phyloP scores from a whole-genome alignment of 768 basidiomycete genomes.

The Austroboletus eburneus region DNA sequence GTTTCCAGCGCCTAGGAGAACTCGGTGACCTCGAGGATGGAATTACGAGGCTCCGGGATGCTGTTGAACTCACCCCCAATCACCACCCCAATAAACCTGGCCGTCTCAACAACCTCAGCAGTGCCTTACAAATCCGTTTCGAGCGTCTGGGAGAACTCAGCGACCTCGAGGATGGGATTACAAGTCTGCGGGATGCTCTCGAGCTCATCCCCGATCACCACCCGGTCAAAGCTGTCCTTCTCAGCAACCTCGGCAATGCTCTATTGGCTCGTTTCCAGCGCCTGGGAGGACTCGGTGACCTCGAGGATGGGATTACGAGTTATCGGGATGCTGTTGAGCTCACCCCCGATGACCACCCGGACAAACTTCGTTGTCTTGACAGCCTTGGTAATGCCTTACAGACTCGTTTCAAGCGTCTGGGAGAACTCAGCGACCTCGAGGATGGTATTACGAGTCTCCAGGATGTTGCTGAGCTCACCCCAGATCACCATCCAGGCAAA shows the following conservation, averaged over 20 bases:
- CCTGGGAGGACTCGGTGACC: slow-evolving; percentile 6
- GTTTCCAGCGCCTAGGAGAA: background rate
- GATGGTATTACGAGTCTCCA: too few species aligned
- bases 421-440: too few species aligned
- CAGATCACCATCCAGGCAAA: too few species aligned
- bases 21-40: background rate
- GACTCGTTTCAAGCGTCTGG: too few species aligned
- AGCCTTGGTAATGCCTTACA: too few species aligned
- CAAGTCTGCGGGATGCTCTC: background rate
- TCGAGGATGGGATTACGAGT: background rate
- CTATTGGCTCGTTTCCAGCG: background rate
- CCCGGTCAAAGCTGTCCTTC: too few species aligned
- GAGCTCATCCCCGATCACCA: slow-evolving; percentile 4
- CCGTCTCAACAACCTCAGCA: slow-evolving; percentile 1
- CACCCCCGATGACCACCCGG: too few species aligned
- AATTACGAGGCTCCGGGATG: too few species aligned
- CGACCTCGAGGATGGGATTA: slow-evolving; percentile 1
- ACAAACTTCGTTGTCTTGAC: too few species aligned
- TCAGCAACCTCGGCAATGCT: too few species aligned
- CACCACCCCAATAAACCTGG: background rate
- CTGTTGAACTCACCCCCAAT: background rate
- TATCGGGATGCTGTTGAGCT: too few species aligned
- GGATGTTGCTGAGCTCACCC: too few species aligned
- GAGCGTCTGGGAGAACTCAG: background rate
- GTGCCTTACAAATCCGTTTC: background rate